Base-by-base conservation (phyloP, 1,284 basidiomycete species). In the Fomitopsis palustris region DNA sequence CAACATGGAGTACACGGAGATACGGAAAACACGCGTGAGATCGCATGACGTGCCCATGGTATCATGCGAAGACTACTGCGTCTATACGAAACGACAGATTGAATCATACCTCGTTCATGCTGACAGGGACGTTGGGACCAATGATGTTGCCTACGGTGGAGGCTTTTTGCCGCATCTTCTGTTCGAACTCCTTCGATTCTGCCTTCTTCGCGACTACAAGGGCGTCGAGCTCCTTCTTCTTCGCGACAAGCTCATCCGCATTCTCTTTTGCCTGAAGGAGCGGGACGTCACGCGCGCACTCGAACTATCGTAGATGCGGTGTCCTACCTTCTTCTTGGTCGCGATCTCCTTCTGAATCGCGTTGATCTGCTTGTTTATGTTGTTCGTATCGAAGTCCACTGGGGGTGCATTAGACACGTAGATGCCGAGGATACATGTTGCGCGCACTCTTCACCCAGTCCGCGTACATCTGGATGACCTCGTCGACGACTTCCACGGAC, bases 301-400 rank as follows among this genome's bases (percentile, higher is more conserved):
- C 16, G 3, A 31, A 45, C 21, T 16, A 16, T 9, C 35, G 33
- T 8, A 21, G 7, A 10, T 7, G 51, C 31, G 31, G 31, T 10
- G 35, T 3, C 70, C 47, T 65, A 86, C 93, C 86, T 96, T 98
- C 77, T 94, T 97, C 84, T 96, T 97, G 3, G 85, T 81, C 4
- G 87, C 90, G 71, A 99, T 98, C 74, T 96, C 87, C 74, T 98
- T 98, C 77, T 98, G 95, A 9, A 95, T 81, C 12, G 86, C 85
- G 70, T 98, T 98, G 59, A 93, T 86, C 67, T 94, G 84, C 72
- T 95, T 93, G 70, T 88, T 85, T 53, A 92, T 75, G 29, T 79
- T 81, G 70, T 93, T 93, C 42, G 86, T 81, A 61, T 96, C 91
- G 71, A 87, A 98, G 70, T 95, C 90, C 80, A 92, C 94, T 93